phyloP scores from a whole-genome alignment of 148 eudicot species.

The Camellia granthamiana region DNA sequence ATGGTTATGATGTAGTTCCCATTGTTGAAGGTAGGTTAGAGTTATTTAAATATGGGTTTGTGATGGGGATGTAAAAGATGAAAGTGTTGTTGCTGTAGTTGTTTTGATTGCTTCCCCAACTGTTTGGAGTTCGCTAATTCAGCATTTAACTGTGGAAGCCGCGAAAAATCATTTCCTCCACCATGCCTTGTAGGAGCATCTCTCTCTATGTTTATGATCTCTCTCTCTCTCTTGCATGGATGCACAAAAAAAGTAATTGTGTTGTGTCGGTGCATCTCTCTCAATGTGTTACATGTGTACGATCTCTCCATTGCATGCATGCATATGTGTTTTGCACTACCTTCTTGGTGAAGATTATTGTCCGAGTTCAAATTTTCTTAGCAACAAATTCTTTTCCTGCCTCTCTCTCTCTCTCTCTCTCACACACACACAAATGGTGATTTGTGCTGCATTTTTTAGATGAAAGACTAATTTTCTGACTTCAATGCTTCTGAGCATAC shows the following conservation, averaged over 20 bases:
- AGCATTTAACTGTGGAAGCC: neutral
- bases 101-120: too few species aligned
- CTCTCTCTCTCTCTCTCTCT: neutral
- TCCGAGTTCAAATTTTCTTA: neutral
- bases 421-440: neutral
- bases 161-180: neutral
- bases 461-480: too few species aligned
- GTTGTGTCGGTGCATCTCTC: neutral
- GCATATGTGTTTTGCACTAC: neutral
- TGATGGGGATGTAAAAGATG: too few species aligned
- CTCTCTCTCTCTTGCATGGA: too few species aligned
- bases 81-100: too few species aligned
- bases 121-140: too few species aligned
- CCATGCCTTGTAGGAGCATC: constrained; percentile 1
- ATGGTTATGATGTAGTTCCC: neutral
- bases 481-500: too few species aligned
- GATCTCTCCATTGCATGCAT: neutral
- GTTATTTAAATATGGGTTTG: too few species aligned
- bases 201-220: neutral
- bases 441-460: neutral
- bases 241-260: too few species aligned
- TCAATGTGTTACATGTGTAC: too few species aligned
- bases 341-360: neutral
- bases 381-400: neutral
- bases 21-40: neutral